These are phyloP conservation scores for Malus hybrid DNA, from an alignment of 331 rosid genomes.

Conservation along the genomic window DNA sequence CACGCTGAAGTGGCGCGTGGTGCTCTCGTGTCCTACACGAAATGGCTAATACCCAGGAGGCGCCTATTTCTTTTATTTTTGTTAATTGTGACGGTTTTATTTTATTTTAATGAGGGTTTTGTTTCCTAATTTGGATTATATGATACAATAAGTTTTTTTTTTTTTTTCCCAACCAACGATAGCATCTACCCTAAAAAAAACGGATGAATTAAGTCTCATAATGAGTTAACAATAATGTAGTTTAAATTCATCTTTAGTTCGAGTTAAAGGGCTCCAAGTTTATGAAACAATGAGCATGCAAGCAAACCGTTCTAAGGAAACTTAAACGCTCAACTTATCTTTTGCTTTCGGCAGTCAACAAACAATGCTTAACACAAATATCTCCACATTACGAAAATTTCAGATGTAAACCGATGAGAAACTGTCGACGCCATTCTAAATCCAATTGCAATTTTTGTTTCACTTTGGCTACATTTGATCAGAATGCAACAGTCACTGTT, in stretches of 20 bases:
- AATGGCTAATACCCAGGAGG: not conserved
- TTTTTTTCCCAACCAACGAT: no score
- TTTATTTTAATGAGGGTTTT: no score
- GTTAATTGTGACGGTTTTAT: no score
- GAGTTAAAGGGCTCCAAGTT: no score
- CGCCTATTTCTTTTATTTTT: not conserved
- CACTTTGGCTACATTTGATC: not conserved
- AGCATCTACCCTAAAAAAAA: accelerated
- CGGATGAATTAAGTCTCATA: no score
- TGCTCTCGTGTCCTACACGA: not conserved
- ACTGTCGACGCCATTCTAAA: slow-evolving; percentile 1
- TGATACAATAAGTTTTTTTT: no score
- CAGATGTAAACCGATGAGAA: not conserved
- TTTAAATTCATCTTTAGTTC: accelerated
- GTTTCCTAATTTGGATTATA: no score
- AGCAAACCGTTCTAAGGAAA: not conserved
- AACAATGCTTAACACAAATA: not conserved
- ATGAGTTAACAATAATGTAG: no score
- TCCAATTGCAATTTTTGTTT: not conserved
- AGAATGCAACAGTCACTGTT: not conserved
- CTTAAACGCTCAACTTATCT: not conserved
- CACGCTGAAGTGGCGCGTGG: not conserved
- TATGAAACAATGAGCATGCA: not conserved
- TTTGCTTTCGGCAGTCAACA: not conserved
- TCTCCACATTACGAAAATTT: not conserved